Conservation (phyloP, 768 basidiomycete species). For the Lactarius deliciosus region DNA sequence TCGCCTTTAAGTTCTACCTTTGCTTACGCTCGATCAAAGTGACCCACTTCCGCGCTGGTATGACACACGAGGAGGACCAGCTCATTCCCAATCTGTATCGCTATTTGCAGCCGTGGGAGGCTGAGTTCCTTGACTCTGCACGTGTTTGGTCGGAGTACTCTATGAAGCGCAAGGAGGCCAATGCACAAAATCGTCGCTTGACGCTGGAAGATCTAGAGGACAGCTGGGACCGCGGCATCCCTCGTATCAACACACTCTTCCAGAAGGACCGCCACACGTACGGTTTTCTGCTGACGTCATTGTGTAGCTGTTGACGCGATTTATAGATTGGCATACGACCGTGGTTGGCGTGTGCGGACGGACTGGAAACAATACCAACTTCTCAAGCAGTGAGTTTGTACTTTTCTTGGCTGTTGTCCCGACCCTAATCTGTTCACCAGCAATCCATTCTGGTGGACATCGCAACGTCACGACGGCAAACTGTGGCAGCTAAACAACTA, state of each 20-base stretch:
- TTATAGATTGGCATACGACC: constrained; percentile 87
- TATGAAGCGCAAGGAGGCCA: constrained; percentile 99
- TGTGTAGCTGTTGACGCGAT: constrained; percentile 10
- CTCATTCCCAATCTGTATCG: constrained; percentile 97
- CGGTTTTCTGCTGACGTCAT: constrained; percentile 33
- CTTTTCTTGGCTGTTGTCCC: neutral
- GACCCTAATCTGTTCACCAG: constrained; percentile 39
- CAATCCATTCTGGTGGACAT: constrained; percentile 99
- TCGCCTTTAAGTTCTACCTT: neutral
- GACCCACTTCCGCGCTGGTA: constrained; percentile 98
- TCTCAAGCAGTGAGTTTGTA: constrained; percentile 70
- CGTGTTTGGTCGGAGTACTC: constrained; percentile 99
- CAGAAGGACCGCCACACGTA: constrained; percentile 96
- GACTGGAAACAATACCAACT: constrained; percentile 98
- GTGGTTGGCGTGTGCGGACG: constrained; percentile 97
- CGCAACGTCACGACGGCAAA: constrained; percentile 94
- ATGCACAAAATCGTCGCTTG: constrained; percentile 93
- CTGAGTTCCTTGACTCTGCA: constrained; percentile 96
- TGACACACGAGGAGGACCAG: constrained; percentile 94
- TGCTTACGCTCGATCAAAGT: constrained; percentile 49
- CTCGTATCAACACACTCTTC: constrained; percentile 98
- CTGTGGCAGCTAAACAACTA: constrained; percentile 98
- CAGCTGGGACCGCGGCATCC: constrained; percentile 98
- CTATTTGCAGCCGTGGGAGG: constrained; percentile 96
- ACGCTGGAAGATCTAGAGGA: constrained; percentile 98